Evolutionary conservation across 257 asterid genomes (phyloP), one percentile per base, ranked within the genome.

Genomic region (Solanum habrochaites): DNA sequence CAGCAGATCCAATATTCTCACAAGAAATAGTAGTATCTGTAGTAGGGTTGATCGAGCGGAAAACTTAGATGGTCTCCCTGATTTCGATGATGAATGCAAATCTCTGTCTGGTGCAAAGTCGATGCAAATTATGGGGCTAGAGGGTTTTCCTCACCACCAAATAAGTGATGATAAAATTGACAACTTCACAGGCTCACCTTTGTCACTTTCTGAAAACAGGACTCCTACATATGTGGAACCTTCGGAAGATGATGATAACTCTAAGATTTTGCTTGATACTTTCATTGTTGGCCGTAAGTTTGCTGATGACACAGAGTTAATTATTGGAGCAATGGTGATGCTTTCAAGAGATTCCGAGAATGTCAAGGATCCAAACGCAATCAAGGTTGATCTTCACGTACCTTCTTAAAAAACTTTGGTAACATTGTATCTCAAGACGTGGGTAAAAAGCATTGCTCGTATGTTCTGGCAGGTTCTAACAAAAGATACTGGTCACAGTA

Each of bases 281-380:
- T 90, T 88, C 87, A 91, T 95, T 89, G 99, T 95, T 89, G 99
- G 98, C n/a, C 95, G 97, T 86, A 97, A 91, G 90, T 94, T 90
- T 92, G 94, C 92, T 88, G 87, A 87, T 87, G 88, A 86, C 66
- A 89, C 86, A 85, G 93, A 90, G 83, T 87, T 95, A 86, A 85
- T 86, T 88, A 80, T 86, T 85, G 95, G 91, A 87, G 89, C 91
- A 74, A 92, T 91, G 90, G 80, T 97, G 83, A 71, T 91, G 87
- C 96, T 97, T 85, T 91, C 86, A 45, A 93, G 99, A 91, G 99
- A 94, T 86, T 97, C 93, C 35, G 90, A 88, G 85, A 97, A 95
- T 93, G 90, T 86, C 67, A 94, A 92, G 85, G 99, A 97, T 91
- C 90, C 90, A 88, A 94, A 94, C 87, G 98, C 99, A 35, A 87